Base-by-base conservation (phyloP, 352 stramenopile genomes). In the Globisporangium abappressorium region DNA sequence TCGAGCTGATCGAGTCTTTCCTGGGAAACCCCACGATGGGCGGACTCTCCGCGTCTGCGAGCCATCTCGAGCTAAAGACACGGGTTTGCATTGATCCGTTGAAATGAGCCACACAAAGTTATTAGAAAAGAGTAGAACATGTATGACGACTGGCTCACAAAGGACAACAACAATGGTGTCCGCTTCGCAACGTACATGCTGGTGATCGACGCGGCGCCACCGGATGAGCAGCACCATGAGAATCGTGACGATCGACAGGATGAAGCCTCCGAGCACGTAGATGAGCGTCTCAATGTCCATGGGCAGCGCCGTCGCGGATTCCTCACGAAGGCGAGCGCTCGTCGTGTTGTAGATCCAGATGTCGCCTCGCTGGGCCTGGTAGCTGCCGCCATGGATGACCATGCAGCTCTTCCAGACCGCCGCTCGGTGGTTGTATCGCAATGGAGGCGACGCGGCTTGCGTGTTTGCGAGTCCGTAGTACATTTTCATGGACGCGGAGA, bases 321-420 rank as follows among this genome's bases (percentile, higher is more conserved):
- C 76, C 47, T 76, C 59, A 5, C 55, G 62, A 26, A 83, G 43
- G 3, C 66, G 63, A 14, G 80, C 76, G 12, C 51, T 71, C 15
- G 81, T 87, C 14, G 79, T 83, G 71, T 93, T 93, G 73, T 79
- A 91, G 36, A 75, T 65, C 83, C 85, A 93, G 24, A 93, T 51
- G n/a, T 93, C 85, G 15, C 81, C 77, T 9, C 79, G 78, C 46
- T 90, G 81, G 8, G 67, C 79, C 70, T 91, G 81, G 57, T 91
- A 93, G 77, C 81, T 92, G 43, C 85, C 85, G 24, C 85, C 85
- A 41, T 90, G 75, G 64, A 93, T 71, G 1, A 93, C 68, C 80
- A 93, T 89, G 56, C 77, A 73, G 60, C 71, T 71, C 0, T 69
- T 65, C 85, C 85, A 93, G 22, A 82, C 67, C 0, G 71, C 70